Percentiles rank a stretch among this genome's conserved stretches.
These are phyloP conservation scores for Paraphoma chrysanthemicola DNA, from an alignment of 2,329 filamentous ascomycete species.

Conservation along the genomic window DNA sequence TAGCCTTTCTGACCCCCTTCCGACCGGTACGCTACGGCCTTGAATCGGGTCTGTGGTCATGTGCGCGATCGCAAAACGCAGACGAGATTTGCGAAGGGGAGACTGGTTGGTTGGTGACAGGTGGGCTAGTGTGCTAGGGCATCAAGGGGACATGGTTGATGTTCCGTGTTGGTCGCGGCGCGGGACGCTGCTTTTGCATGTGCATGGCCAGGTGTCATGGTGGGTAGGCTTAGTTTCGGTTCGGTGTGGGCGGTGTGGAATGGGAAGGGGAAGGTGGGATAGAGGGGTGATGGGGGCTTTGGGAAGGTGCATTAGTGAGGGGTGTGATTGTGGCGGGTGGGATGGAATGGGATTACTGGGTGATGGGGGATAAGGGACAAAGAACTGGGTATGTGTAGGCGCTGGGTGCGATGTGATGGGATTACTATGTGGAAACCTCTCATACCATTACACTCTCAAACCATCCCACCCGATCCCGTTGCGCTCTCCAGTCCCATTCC, in stretches of 20 bases:
- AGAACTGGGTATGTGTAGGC: neutral
- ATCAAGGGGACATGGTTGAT: neutral
- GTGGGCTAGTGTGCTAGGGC: neutral
- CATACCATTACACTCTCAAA: too few relatives aligned
- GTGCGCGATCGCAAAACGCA: too few relatives aligned
- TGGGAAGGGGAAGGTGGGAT: neutral
- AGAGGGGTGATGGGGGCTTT: neutral
- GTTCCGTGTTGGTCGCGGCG: too few relatives aligned
- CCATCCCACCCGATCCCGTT: too few relatives aligned
- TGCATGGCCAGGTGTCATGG: too few relatives aligned
- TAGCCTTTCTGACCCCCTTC: neutral
- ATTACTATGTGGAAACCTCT: too few relatives aligned
- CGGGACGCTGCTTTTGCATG: too few relatives aligned
- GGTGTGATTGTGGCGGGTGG: neutral
- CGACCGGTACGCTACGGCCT: neutral
- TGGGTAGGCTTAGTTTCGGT: neutral
- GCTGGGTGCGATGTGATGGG: neutral
- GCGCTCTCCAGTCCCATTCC: too few relatives aligned
- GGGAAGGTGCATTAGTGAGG: neutral
- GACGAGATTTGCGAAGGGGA: too few relatives aligned
- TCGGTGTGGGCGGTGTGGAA: neutral
- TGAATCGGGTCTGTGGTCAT: neutral
- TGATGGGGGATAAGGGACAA: neutral
- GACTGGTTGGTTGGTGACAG: neutral
- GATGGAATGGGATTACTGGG: neutral